Conservation (phyloP, 1,284 basidiomycete genomes). For the Cutaneotrichosporon sp. region DNA sequence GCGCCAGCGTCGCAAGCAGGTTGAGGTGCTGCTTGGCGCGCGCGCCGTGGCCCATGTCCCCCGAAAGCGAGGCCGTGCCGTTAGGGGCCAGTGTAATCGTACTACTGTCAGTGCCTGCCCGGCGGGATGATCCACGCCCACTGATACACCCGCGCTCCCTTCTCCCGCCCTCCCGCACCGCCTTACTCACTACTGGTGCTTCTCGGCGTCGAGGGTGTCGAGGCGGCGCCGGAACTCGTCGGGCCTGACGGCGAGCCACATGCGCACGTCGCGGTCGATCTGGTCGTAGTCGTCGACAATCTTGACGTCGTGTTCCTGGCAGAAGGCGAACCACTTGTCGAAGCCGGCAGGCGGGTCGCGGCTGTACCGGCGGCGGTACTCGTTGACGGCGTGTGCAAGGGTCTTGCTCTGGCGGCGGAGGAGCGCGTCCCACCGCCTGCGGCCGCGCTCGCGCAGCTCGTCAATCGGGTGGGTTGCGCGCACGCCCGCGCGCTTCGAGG, state of each 20-base stretch:
- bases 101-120: slow-evolving; percentile 3
- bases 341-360: slow-evolving; percentile 56
- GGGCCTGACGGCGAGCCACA: slow-evolving; percentile 49
- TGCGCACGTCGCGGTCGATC: slow-evolving; percentile 46
- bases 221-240: slow-evolving; percentile 38
- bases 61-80: slow-evolving; percentile 30
- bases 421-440: slow-evolving; percentile 39
- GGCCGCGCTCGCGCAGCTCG: slow-evolving; percentile 40
- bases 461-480: slow-evolving; percentile 45
- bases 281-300: slow-evolving; percentile 56
- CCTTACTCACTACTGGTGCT: slow-evolving; percentile 37
- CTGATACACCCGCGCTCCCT: no score
- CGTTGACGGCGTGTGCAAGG: slow-evolving; percentile 50
- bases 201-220: slow-evolving; percentile 55
- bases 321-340: slow-evolving; percentile 52
- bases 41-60: slow-evolving; percentile 29
- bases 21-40: slow-evolving; percentile 36
- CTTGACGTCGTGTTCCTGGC: slow-evolving; percentile 48
- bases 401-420: slow-evolving; percentile 49
- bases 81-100: slow-evolving; percentile 40
- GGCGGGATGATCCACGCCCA: no score
- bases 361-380: slow-evolving; percentile 53
- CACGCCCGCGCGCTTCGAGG: slow-evolving; percentile 16
- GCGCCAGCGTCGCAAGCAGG: slow-evolving; percentile 42
- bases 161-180: no score